Percentiles rank a stretch among this genome's conserved stretches.
phyloP scores from a whole-genome alignment of 2,329 filamentous ascomycete genomes.

The Trichophyton mentagrophytes region DNA sequence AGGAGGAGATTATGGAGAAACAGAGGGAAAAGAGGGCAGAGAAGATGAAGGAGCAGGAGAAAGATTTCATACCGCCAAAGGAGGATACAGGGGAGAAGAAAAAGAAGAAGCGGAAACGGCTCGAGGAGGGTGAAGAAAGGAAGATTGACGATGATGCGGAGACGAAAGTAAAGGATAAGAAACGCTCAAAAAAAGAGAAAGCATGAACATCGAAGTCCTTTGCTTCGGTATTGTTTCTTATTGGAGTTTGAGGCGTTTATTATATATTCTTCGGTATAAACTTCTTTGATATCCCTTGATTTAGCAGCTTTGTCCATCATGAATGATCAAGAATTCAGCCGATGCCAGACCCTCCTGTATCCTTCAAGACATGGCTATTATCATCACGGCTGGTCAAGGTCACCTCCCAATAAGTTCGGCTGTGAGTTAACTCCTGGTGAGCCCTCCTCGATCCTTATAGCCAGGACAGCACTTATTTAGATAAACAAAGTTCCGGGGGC shows the following conservation, averaged over 20 bases:
- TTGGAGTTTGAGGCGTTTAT: background rate
- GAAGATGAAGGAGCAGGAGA: constrained; percentile 70
- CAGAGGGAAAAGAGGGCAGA: constrained; percentile 80
- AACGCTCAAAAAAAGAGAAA: constrained; percentile 14
- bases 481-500: background rate
- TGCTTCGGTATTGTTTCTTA: background rate
- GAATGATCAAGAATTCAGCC: background rate
- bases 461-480: background rate
- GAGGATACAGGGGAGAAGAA: constrained; percentile 50
- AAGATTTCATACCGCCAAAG: constrained; percentile 76
- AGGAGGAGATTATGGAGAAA: constrained; percentile 69
- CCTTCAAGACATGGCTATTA: background rate
- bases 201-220: background rate
- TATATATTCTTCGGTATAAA: background rate
- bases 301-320: background rate
- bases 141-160: constrained; percentile 22
- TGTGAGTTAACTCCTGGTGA: too few species aligned
- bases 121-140: constrained; percentile 7
- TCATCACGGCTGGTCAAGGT: background rate
- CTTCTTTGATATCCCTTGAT: constrained; percentile 2
- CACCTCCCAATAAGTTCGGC: background rate
- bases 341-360: background rate
- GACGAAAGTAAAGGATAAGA: constrained; percentile 31
- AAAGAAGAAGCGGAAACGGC: constrained; percentile 26
- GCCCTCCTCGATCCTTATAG: background rate